Base-by-base conservation (phyloP, 1,284 basidiomycete genomes). In the Lignosus rhinocerotis region DNA sequence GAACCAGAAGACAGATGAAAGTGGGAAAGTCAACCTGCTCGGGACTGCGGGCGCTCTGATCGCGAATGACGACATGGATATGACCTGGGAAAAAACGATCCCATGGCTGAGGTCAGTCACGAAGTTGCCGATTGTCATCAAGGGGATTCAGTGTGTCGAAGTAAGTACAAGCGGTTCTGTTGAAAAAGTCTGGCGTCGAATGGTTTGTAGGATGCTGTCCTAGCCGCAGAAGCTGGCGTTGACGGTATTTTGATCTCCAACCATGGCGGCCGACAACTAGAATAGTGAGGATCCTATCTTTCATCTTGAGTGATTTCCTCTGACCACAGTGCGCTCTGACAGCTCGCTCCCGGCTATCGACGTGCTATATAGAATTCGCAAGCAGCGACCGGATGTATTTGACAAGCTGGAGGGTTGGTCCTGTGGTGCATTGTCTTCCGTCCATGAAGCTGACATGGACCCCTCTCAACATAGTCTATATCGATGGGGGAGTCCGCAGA, bases 161-260 rank as follows among this genome's bases (percentile, higher is more conserved):
- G 86, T 90, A 53, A 67, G 73, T 41, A 47, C 14, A 30, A 14
- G 19, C 11, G 21, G 16, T 51, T 30, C 6, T 19, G 31, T 2
- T 4, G 1, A 21, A 12, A 34, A 34, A 21, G 14, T 17, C n/a
- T 19, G 31, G 36, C 2, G 14, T 12, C 6, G 14, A 38, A 19
- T 12, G 17, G 16, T 21, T 6, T 57, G 9, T 58, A 88, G 85
- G 89, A 92, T 71, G 94, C 93, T 1, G 86, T 97, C 6, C 80
- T 93, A 55, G 96, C 96, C 19, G 88, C 84, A n/a, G 90, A 97
- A 69, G 85, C 86, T 12, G 93, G 94, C 5, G 85, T 90, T 17
- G 88, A 93, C 61, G 95, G 93, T 6, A 90, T 98, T 55, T 80
- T 97, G 31, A 74, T 94, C n/a, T 93, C 92, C 4, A 97, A 97